phyloP scores from a whole-genome alignment of 2,329 filamentous ascomycete genomes.

The Pseudogymnoascus sp. region DNA sequence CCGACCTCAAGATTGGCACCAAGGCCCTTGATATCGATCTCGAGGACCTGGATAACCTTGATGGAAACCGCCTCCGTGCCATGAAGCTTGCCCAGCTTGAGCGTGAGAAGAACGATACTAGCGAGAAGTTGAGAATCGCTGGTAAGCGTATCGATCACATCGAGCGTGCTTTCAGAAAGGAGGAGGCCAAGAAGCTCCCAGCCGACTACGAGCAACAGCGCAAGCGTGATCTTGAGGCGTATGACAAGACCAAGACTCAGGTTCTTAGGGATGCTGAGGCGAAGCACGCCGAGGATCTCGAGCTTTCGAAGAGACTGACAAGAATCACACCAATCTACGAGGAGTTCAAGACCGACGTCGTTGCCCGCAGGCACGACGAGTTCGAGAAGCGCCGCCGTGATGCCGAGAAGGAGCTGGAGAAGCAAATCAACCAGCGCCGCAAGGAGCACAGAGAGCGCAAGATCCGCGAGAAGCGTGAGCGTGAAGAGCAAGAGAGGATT shows the following conservation, averaged over 20 bases:
- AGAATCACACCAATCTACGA: constrained; percentile 81
- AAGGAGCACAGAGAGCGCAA: constrained; percentile 81
- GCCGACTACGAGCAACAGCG: constrained; percentile 80
- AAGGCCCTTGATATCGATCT: constrained; percentile 70
- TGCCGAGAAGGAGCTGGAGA: constrained; percentile 87
- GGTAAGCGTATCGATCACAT: constrained; percentile 95
- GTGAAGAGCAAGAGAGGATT: constrained; percentile 73
- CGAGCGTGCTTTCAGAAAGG: constrained; percentile 91
- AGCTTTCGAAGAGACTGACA: constrained; percentile 85
- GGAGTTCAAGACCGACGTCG: constrained; percentile 70
- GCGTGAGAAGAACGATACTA: constrained; percentile 94
- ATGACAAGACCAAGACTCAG: constrained; percentile 70
- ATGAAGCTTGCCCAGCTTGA: constrained; percentile 95
- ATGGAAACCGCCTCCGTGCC: constrained; percentile 81
- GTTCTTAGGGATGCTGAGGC: constrained; percentile 71
- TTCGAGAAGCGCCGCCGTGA: constrained; percentile 91
- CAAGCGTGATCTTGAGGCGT: constrained; percentile 67
- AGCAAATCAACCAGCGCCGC: constrained; percentile 78
- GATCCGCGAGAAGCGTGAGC: constrained; percentile 73
- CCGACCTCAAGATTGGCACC: constrained; percentile 81
- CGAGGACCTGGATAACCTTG: constrained; percentile 75
- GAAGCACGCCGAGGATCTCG: constrained; percentile 87
- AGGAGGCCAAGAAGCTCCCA: constrained; percentile 85
- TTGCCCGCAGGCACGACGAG: constrained; percentile 82
- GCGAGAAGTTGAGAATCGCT: constrained; percentile 81